phyloP scores from a whole-genome alignment of 2,329 filamentous ascomycete species.

The Colletotrichum sp. region DNA sequence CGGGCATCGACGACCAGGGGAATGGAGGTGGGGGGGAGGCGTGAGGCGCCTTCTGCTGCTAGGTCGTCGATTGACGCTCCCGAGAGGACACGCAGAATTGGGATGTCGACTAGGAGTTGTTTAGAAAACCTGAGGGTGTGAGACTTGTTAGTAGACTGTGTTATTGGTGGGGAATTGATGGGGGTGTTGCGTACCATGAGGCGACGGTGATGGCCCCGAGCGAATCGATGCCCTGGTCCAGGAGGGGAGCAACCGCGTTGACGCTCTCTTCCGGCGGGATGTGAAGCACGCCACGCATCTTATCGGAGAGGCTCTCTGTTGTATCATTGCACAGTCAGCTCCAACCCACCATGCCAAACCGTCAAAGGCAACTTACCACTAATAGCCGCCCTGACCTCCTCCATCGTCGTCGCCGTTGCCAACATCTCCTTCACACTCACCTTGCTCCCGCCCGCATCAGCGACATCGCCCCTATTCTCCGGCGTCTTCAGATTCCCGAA shows the following conservation, averaged over 20 bases:
- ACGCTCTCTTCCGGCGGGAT: background rate
- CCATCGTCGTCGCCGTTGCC: background rate
- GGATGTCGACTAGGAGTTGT: conserved; percentile 45
- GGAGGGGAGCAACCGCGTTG: background rate
- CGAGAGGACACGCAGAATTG: conserved; percentile 49
- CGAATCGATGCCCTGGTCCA: background rate
- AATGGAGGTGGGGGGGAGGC: background rate
- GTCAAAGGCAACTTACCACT: background rate
- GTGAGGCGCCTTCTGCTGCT: background rate
- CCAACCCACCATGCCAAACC: background rate
- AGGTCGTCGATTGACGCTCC: conserved; percentile 27
- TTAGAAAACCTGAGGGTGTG: conserved; percentile 38
- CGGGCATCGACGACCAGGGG: background rate
- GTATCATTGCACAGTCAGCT: background rate
- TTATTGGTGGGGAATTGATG: conserved; percentile 33
- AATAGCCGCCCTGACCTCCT: background rate
- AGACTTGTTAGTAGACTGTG: background rate
- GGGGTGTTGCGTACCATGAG: conserved; percentile 15
- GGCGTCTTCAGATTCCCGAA: background rate
- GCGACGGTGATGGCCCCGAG: background rate
- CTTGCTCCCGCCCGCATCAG: background rate
- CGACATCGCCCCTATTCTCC: background rate
- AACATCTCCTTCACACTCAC: background rate
- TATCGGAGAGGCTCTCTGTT: background rate
- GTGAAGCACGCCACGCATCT: background rate